Percentiles rank a stretch among this genome's conserved stretches.
Conservation (phyloP, 2,329 filamentous ascomycete genomes). For the Diaporthe vexans region DNA sequence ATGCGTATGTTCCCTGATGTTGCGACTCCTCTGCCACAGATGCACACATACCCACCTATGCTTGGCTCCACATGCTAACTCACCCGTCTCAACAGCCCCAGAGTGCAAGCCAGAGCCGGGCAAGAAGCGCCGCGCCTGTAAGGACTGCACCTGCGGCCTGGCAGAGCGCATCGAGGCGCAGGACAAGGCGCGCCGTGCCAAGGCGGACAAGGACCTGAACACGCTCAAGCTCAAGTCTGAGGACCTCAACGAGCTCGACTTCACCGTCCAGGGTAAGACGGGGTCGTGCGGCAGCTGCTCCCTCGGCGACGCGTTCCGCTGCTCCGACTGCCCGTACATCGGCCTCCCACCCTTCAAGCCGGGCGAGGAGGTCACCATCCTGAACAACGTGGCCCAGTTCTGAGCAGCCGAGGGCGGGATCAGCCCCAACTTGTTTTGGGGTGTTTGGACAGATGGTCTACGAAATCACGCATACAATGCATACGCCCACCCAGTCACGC, state of each 20-base stretch:
- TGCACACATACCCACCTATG: not conserved
- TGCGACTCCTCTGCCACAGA: not conserved
- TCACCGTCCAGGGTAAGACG: slow-evolving; percentile 97
- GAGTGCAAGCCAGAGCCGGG: slow-evolving; percentile 90
- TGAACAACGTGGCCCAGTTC: slow-evolving; percentile 89
- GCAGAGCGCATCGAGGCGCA: slow-evolving; percentile 89
- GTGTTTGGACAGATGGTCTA: not conserved
- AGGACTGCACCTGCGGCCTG: slow-evolving; percentile 97
- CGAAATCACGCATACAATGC: not conserved
- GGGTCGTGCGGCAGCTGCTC: slow-evolving; percentile 96
- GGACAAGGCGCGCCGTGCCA: slow-evolving; percentile 65
- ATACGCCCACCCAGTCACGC: not conserved
- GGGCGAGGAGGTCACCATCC: slow-evolving; percentile 89
- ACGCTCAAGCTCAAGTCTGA: slow-evolving; percentile 79
- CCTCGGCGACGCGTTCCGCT: slow-evolving; percentile 89
- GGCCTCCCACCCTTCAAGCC: slow-evolving; percentile 97
- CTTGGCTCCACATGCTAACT: slow-evolving; percentile 46
- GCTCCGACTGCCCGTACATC: slow-evolving; percentile 70
- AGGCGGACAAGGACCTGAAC: slow-evolving; percentile 50
- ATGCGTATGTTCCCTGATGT: slow-evolving; percentile 75
- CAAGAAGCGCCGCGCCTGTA: slow-evolving; percentile 93
- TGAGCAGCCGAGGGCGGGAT: slow-evolving; percentile 54
- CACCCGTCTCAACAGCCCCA: slow-evolving; percentile 65
- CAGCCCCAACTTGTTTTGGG: not conserved
- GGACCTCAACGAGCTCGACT: slow-evolving; percentile 92